Conservation (phyloP, 345 rosid genomes). For the Anacardium occidentale region DNA sequence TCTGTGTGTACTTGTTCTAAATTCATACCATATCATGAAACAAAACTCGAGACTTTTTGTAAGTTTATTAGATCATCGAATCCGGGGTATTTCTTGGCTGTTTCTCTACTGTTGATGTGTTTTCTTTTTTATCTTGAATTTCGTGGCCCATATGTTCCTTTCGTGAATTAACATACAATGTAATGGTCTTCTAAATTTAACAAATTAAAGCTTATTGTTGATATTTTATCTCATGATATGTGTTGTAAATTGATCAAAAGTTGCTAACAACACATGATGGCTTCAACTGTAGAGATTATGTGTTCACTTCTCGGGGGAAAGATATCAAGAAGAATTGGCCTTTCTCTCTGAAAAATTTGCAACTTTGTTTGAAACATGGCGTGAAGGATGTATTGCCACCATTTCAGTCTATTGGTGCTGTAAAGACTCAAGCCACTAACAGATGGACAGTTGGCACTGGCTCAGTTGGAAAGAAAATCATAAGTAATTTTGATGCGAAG, state of each 20-base stretch:
- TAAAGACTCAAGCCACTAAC: conserved; percentile 38
- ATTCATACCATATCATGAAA: conserved; percentile 16
- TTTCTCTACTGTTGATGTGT: conserved; percentile 24
- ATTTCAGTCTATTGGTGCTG: conserved; percentile 50
- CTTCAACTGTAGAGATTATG: conserved; percentile 80
- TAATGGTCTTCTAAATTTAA: conserved; percentile 18
- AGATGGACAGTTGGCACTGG: conserved; percentile 37
- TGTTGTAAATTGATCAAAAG: background rate
- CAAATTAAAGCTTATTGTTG: background rate
- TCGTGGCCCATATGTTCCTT: conserved; percentile 22
- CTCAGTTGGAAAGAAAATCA: conserved; percentile 34
- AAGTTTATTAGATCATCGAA: conserved; percentile 24
- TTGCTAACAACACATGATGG: conserved; percentile 16
- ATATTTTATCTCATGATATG: background rate
- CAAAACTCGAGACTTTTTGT: conserved; percentile 11
- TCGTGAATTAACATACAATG: conserved; percentile 30
- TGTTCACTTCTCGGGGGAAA: conserved; percentile 60
- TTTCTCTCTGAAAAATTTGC: conserved; percentile 66
- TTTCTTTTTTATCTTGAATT: conserved; percentile 22
- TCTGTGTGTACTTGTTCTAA: conserved; percentile 13
- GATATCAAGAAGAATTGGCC: conserved; percentile 92
- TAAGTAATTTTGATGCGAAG: conserved; percentile 27
- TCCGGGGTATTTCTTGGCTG: conserved; percentile 30
- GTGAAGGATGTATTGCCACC: conserved; percentile 86
- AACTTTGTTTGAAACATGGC: conserved; percentile 85